Evolutionary conservation across 2,329 filamentous ascomycete genomes (phyloP), one percentile per base, ranked within the genome.

Genomic region (Colletotrichum ledebouriae): DNA sequence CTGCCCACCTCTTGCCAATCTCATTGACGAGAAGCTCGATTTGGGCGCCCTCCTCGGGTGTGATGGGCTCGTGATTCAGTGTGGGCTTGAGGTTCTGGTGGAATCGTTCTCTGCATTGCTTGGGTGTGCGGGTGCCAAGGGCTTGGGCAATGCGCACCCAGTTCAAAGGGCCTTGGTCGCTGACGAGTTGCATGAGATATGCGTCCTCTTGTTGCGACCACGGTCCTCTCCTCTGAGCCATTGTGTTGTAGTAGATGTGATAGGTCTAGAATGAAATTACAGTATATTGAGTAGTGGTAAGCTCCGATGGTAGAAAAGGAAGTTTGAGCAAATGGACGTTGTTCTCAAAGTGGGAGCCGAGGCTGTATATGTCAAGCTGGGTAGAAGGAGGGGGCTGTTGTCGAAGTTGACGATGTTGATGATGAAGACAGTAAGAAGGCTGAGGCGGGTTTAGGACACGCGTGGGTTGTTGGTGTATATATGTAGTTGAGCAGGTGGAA

Each of bases 61-160:
- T 89, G 76, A 94, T 94, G 63, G 92, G 91, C 17, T 90, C 86
- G 74, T 93, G 91, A 77, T 92, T 92, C 42, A 94, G 82, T 1
- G 84, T 82, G 1, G 91, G 90, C 78, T 94, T 97, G 52, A 98
- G 85, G 78, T 98, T 97, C 76, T 98, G 95, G 77, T 97, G 94
- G 76, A 92, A 98, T 55, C 95, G 88, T 82, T 98, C 95, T 67
- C 95, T 90, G 79, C 95, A 98, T 82, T 98, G 95, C 83, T 98
- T 98, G 60, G 95, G 92, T 25, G 93, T 93, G 71, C 95, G 89
- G 29, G 92, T 90, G 68, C 87, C 86, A 74, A 98, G 90, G 72
- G 90, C 85, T 62, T 90, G 83, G 34, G 94, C 90, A 75, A 98
- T 97, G 72, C 89, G 87, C 13, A 97, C 94, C 95, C 95, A 98